phyloP scores from a whole-genome alignment of 2,329 filamentous ascomycete genomes.

The Diaporthe citriasiana region DNA sequence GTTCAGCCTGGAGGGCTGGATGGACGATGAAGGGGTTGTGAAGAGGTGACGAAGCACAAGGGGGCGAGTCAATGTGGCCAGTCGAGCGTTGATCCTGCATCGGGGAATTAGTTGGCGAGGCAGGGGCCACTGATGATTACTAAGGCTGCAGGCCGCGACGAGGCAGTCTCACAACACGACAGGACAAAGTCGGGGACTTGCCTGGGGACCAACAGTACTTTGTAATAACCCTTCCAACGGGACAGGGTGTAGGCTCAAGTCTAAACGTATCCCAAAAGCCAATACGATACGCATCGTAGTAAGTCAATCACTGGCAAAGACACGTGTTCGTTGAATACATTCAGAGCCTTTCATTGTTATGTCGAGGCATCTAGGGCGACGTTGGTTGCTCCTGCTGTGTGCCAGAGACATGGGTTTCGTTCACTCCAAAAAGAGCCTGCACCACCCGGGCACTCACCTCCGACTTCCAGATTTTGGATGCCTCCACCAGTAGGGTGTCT shows the following conservation, averaged over 20 bases:
- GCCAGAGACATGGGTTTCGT: neutral
- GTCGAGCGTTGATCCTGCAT: neutral
- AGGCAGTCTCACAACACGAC: neutral
- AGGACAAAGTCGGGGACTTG: neutral
- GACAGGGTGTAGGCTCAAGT: neutral
- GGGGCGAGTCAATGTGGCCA: neutral
- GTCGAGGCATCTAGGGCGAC: neutral
- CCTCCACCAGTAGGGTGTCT: too few relatives aligned
- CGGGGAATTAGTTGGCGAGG: neutral
- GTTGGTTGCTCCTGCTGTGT: neutral
- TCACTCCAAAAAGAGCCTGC: too few relatives aligned
- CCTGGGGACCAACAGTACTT: neutral
- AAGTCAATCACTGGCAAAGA: neutral
- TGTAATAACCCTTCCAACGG: neutral
- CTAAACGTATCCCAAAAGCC: too few relatives aligned
- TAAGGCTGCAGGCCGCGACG: neutral
- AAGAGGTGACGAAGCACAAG: conserved; percentile 8
- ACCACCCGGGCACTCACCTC: neutral
- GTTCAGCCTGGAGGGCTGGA: conserved; percentile 12
- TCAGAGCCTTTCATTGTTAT: neutral
- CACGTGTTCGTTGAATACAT: neutral
- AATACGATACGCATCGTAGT: neutral
- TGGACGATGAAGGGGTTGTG: neutral
- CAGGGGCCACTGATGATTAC: conserved; percentile 23
- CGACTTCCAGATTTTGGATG: neutral